phyloP scores from a whole-genome alignment of 345 rosid species.

The Brassica napus region Da-Ae NC_063450.1:28235001-28235500 shows the following conservation, averaged over 20 bases:
- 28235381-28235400: conserved; percentile 79
- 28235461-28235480: neutral
- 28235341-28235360: conserved; percentile 48
- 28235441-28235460: conserved; percentile 3
- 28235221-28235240: neutral
- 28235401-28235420: conserved; percentile 69
- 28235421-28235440: neutral
- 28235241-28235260: conserved; percentile 4
- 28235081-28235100: too few relatives aligned
- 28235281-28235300: conserved; percentile 32
- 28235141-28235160: neutral
- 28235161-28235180: conserved; percentile 8
- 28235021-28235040: too few relatives aligned
- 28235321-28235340: neutral
- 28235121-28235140: neutral
- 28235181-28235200: conserved; percentile 13
- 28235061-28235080: too few relatives aligned
- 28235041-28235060: too few relatives aligned
- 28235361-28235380: conserved; percentile 78
- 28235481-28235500: neutral
- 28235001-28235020: too few relatives aligned
- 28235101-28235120: too few relatives aligned
- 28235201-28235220: conserved; percentile 18
- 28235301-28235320: conserved; percentile 19
- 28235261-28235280: conserved; percentile 34